Conservation (phyloP, 2,329 filamentous ascomycete species). For the Alternaria rosae region DNA sequence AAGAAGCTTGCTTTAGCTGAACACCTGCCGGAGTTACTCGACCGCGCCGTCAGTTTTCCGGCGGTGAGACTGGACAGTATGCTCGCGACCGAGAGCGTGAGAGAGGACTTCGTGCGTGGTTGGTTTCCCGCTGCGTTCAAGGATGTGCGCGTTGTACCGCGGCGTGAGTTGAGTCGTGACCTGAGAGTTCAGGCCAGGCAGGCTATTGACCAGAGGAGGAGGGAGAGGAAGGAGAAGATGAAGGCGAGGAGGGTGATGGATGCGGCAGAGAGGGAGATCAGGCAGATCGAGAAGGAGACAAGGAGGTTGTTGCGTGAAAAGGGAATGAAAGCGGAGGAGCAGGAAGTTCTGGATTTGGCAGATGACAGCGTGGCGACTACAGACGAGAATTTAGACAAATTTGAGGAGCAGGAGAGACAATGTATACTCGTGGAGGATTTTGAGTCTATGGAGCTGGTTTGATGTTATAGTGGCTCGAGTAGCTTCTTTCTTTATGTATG, state of each 20-base stretch:
- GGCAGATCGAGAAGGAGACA: neutral
- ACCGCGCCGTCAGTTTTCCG: neutral
- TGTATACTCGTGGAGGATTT: neutral
- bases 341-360: neutral
- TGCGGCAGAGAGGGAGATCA: neutral
- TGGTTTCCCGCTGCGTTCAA: rapidly evolving
- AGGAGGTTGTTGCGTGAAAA: neutral
- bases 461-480: neutral
- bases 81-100: neutral
- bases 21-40: neutral
- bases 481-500: neutral
- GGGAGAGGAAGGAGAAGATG: neutral
- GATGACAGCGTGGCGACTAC: neutral
- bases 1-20: neutral
- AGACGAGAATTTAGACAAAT: rapidly evolving
- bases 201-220: neutral
- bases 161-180: neutral
- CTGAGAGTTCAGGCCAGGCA: neutral
- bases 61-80: neutral
- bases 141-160: neutral
- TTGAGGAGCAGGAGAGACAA: neutral
- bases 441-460: neutral
- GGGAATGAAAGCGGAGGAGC: neutral
- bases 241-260: neutral
- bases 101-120: neutral